phyloP scores from a whole-genome alignment of 495 filamentous ascomycete genomes.

The Haplographium delicatum region DNA sequence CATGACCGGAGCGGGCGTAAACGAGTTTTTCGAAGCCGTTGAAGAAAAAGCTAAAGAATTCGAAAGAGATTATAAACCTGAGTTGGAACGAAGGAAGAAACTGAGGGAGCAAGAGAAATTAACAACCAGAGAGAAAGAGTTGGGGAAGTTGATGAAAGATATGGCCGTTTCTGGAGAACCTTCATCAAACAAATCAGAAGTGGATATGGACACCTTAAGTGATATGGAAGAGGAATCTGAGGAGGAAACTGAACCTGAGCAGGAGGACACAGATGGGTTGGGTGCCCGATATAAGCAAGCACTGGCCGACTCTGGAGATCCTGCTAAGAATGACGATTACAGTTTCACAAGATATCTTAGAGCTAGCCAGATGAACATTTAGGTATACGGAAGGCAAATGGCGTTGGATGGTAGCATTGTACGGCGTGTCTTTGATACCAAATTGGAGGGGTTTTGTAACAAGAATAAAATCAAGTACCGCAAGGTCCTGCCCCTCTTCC shows the following conservation, averaged over 20 bases:
- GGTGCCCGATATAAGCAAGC: constrained; percentile 57
- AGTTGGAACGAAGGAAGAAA: constrained; percentile 72
- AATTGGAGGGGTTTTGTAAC: constrained; percentile 20
- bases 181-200: constrained; percentile 29
- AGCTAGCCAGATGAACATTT: constrained; percentile 27
- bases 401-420: constrained; percentile 25
- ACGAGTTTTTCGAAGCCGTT: constrained; percentile 89
- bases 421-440: constrained; percentile 37
- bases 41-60: constrained; percentile 85
- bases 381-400: constrained; percentile 2
- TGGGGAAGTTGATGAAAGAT: constrained; percentile 90
- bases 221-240: constrained; percentile 56
- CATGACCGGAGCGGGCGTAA: constrained; percentile 86
- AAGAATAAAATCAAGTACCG: constrained; percentile 2
- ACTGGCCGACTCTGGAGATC: constrained; percentile 39
- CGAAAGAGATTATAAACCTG: constrained; percentile 83
- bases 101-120: constrained; percentile 70
- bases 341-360: constrained; percentile 28
- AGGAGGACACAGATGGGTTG: constrained; percentile 50
- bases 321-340: constrained; percentile 21
- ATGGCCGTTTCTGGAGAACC: constrained; percentile 66
- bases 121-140: constrained; percentile 66
- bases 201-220: constrained; percentile 46
- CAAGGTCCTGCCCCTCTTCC: background rate
- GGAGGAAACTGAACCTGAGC: constrained; percentile 38